phyloP scores from a whole-genome alignment of 192 early-diverging fungal species.

The Pilobolus umbonatus region DNA sequence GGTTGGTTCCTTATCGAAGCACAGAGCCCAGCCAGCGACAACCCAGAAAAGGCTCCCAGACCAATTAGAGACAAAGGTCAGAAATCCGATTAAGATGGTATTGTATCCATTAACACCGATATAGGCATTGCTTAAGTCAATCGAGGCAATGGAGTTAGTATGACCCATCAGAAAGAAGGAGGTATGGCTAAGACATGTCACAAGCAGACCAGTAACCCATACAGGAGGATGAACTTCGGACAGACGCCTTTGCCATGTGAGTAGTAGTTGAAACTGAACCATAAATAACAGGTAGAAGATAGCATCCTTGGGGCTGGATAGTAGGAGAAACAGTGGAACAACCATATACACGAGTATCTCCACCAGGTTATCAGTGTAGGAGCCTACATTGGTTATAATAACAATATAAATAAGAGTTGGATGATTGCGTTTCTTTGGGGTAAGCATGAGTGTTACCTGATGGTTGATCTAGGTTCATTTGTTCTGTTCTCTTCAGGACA shows the following conservation, averaged over 20 bases:
- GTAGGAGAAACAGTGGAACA: constrained; percentile 58
- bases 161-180: constrained; percentile 71
- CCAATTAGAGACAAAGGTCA: constrained; percentile 74
- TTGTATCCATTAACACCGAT: constrained; percentile 65
- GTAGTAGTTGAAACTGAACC: constrained; percentile 37
- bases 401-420: too few species aligned
- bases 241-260: constrained; percentile 11
- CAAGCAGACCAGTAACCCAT: constrained; percentile 3
- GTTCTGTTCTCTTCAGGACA: constrained; percentile 21
- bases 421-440: neutral
- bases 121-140: constrained; percentile 76
- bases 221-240: neutral
- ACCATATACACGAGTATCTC: too few species aligned
- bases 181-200: constrained; percentile 44
- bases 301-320: constrained; percentile 60
- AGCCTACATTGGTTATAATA: too few species aligned
- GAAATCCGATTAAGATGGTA: constrained; percentile 51
- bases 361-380: too few species aligned
- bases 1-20: constrained; percentile 7
- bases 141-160: constrained; percentile 72
- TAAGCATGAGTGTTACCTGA: constrained; percentile 2
- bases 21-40: constrained; percentile 35
- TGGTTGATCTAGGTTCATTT: neutral
- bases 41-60: constrained; percentile 66
- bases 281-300: constrained; percentile 52